Percentiles rank a stretch among this genome's conserved stretches.
Conservation (phyloP, 352 stramenopile genomes). For the Phytophthora chlamydospora region DNA sequence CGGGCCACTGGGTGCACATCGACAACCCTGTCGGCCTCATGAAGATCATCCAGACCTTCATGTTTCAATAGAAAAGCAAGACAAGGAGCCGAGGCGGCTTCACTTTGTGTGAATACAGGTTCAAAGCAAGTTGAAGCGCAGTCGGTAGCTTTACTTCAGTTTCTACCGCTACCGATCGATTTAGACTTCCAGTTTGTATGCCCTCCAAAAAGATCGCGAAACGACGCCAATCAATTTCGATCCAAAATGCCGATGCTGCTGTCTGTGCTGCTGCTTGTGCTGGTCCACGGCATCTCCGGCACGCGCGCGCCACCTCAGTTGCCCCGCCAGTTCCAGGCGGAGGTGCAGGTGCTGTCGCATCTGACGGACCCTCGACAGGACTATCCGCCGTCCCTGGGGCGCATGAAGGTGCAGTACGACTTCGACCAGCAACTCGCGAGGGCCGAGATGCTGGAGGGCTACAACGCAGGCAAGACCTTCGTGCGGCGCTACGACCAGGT, state of each 20-base stretch:
- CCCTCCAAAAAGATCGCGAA: conserved; percentile 32
- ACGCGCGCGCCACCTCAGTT: conserved; percentile 32
- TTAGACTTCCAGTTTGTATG: conserved; percentile 12
- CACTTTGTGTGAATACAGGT: conserved; percentile 10
- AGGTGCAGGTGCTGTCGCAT: conserved; percentile 64
- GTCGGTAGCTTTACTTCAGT: conserved; percentile 11
- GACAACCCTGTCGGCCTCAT: conserved; percentile 82
- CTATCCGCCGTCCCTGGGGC: conserved; percentile 62
- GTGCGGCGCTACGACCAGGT: conserved; percentile 71
- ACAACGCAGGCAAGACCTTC: conserved; percentile 75
- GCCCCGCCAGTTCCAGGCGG: conserved; percentile 64
- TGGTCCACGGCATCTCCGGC: conserved; percentile 7
- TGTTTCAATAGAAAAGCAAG: conserved; percentile 26
- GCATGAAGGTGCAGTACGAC: conserved; percentile 71
- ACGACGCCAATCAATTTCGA: conserved; percentile 19
- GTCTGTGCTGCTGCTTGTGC: conserved; percentile 11
- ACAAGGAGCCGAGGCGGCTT: background rate
- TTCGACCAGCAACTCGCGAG: conserved; percentile 60
- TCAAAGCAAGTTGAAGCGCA: conserved; percentile 19
- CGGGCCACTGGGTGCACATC: conserved; percentile 88
- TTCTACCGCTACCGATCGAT: conserved; percentile 4
- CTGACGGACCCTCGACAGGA: conserved; percentile 58
- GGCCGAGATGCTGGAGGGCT: conserved; percentile 64
- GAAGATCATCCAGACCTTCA: conserved; percentile 62
- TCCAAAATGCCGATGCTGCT: conserved; percentile 1